phyloP scores from a whole-genome alignment of 139 green algal species.

The Medakamo hakoo region DNA sequence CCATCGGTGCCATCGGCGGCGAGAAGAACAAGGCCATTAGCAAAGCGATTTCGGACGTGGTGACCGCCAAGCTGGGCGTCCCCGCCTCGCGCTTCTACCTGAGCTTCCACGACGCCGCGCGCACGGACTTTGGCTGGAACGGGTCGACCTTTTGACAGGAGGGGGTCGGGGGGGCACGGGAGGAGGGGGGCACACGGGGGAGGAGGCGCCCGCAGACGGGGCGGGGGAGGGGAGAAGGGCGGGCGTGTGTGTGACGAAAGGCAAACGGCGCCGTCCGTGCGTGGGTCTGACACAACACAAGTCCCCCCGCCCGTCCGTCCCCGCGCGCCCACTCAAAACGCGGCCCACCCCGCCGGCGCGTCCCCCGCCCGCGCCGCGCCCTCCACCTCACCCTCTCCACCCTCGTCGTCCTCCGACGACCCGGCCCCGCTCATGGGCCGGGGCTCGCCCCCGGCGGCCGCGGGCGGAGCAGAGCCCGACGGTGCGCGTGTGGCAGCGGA shows the following conservation, averaged over 20 bases:
- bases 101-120: background rate
- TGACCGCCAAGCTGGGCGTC: conserved; percentile 17
- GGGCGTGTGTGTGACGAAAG: background rate
- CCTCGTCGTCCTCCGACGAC: too few species aligned
- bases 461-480: too few species aligned
- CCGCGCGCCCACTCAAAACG: background rate
- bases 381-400: background rate
- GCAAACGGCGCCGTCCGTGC: background rate
- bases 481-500: too few species aligned
- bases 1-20: conserved; percentile 31
- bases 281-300: background rate
- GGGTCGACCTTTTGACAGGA: background rate
- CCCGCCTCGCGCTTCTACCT: conserved; percentile 21
- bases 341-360: background rate
- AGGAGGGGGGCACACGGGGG: too few species aligned
- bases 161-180: too few species aligned
- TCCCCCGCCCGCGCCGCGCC: too few species aligned
- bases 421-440: too few species aligned
- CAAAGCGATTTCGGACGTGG: conserved; percentile 16
- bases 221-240: background rate
- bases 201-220: too few species aligned
- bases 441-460: too few species aligned
- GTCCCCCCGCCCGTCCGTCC: background rate
- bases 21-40: conserved; percentile 18
- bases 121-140: background rate